These are phyloP conservation scores for Xylaria sp. DNA, from an alignment of 2,329 filamentous ascomycete genomes.

Conservation along the genomic window DNA sequence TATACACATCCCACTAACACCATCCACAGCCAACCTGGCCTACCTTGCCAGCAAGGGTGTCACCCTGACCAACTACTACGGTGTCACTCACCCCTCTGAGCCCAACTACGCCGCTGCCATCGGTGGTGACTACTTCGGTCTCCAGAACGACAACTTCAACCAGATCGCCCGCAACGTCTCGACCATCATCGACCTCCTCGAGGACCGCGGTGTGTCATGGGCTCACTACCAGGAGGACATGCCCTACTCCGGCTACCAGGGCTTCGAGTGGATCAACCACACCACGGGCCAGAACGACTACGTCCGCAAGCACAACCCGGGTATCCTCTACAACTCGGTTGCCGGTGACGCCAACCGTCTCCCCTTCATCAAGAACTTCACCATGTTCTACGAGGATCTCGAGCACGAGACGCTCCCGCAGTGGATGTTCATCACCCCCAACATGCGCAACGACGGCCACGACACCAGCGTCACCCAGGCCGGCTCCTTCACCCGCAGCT, in stretches of 20 bases:
- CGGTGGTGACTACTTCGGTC: slow-evolving; percentile 68
- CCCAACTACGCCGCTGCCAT: slow-evolving; percentile 69
- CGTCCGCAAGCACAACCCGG: slow-evolving; percentile 74
- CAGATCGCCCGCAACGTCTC: slow-evolving; percentile 56
- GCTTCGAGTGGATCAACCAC: slow-evolving; percentile 57
- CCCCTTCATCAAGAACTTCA: slow-evolving; percentile 68
- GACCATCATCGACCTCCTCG: slow-evolving; percentile 63
- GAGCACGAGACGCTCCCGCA: slow-evolving; percentile 60
- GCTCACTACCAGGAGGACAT: slow-evolving; percentile 71
- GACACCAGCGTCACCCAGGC: slow-evolving; percentile 66
- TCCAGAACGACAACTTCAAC: slow-evolving; percentile 62
- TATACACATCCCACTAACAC: slow-evolving; percentile 7
- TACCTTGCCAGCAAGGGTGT: slow-evolving; percentile 59
- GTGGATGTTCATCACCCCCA: slow-evolving; percentile 66
- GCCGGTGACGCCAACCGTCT: slow-evolving; percentile 55
- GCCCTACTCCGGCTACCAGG: slow-evolving; percentile 70
- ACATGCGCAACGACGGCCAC: slow-evolving; percentile 73
- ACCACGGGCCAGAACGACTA: slow-evolving; percentile 65
- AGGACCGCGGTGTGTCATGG: slow-evolving; percentile 61
- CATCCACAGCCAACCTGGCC: slow-evolving; percentile 43
- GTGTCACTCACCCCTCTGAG: slow-evolving; percentile 65
- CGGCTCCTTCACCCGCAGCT: slow-evolving; percentile 61
- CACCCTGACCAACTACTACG: slow-evolving; percentile 54
- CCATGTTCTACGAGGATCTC: slow-evolving; percentile 63
- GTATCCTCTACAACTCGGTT: slow-evolving; percentile 61